A percentile compares a stretch with the other conserved stretches of the same genome.
phyloP scores from a whole-genome alignment of 192 early-diverging fungal genomes.

The Coemansia sp. region DNA sequence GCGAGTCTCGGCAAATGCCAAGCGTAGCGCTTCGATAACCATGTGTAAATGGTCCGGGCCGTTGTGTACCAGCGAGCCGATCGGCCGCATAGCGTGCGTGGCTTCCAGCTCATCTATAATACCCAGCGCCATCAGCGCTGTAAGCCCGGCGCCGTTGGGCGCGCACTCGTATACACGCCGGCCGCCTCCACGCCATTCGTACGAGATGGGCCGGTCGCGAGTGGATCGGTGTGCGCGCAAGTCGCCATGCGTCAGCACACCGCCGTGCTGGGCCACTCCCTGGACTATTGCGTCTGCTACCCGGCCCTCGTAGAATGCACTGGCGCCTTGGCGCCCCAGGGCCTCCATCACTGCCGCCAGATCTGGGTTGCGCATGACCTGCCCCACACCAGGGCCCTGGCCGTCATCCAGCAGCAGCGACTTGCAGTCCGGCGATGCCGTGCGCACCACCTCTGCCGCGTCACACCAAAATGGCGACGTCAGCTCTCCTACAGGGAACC shows the following conservation, averaged over 20 bases:
- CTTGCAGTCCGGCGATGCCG: slow-evolving; percentile 14
- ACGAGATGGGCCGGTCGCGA: slow-evolving; percentile 54
- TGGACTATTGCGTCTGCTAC: slow-evolving; percentile 64
- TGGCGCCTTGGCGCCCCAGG: slow-evolving; percentile 49
- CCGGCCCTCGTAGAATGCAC: slow-evolving; percentile 64
- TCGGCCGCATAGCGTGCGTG: slow-evolving; percentile 15
- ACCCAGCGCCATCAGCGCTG: slow-evolving; percentile 64
- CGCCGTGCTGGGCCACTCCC: slow-evolving; percentile 46
- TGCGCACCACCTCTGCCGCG: slow-evolving; percentile 6
- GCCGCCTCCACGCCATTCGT: slow-evolving; percentile 57
- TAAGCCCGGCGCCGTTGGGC: slow-evolving; percentile 72
- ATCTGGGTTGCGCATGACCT: slow-evolving; percentile 56
- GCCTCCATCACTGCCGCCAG: slow-evolving; percentile 47
- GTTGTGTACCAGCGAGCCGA: slow-evolving; percentile 50
- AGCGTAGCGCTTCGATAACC: slow-evolving; percentile 59
- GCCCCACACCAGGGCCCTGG: slow-evolving; percentile 50
- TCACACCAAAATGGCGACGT: slow-evolving; percentile 43
- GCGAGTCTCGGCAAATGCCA: slow-evolving; percentile 75
- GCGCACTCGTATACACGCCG: slow-evolving; percentile 62
- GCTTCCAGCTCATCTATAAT: slow-evolving; percentile 56
- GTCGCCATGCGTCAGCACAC: slow-evolving; percentile 63
- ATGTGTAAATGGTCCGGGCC: slow-evolving; percentile 60
- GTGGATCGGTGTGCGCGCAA: slow-evolving; percentile 52
- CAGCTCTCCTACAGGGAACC: slow-evolving; percentile 55
- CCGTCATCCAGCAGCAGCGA: slow-evolving; percentile 54